Base-by-base conservation (phyloP, 441 rosid species). In the Adansonia grandidieri region DNA sequence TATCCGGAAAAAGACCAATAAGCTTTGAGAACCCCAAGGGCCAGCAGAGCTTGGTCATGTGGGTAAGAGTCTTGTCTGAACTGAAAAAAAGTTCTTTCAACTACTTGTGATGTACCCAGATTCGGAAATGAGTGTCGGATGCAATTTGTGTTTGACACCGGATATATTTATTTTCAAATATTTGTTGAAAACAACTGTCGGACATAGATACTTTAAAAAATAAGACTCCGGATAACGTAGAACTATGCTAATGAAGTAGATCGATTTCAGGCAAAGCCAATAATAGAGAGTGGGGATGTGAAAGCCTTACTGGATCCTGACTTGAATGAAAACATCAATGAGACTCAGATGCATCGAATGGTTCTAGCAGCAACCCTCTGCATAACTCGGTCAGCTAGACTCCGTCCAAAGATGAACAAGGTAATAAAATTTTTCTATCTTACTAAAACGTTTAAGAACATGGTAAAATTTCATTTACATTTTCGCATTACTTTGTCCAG, bases 21-120 rank as follows among this genome's bases (percentile, higher is more conserved):
- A 78, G 86, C 71, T 42, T 58, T 37, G 87, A 88, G 50, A 77
- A 67, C 80, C 73, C 89, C 69, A 87, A 86, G 85, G 93, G 86
- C 58, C 92, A 91, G 48, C 91, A 89, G 75, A 95, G 98, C 84
- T 83, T 95, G 91, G 89, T 93, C 78, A 84, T 89, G 92, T 95
- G 98, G 98, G 98, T 93, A 86, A 84, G 98, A 54, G 10, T 48
- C 64, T 76, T 74, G 0, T 66, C 61, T 37, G 20, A 51, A 22
- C 79, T 75, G 1, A 6, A 3, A 28, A 28, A 28, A 28, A 1
- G 62, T 73, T 22, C 32, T 62, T 76, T 76, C 45, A 10, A 44
- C 0, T 15, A 3, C 22, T 80, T 60, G 44, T 5, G 62, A 64
- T 17, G 37, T 24, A 28, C 2, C 50, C 22, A 15, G 56, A 61